phyloP scores from a whole-genome alignment of 345 rosid species.

The Gossypioides kirkii region DNA sequence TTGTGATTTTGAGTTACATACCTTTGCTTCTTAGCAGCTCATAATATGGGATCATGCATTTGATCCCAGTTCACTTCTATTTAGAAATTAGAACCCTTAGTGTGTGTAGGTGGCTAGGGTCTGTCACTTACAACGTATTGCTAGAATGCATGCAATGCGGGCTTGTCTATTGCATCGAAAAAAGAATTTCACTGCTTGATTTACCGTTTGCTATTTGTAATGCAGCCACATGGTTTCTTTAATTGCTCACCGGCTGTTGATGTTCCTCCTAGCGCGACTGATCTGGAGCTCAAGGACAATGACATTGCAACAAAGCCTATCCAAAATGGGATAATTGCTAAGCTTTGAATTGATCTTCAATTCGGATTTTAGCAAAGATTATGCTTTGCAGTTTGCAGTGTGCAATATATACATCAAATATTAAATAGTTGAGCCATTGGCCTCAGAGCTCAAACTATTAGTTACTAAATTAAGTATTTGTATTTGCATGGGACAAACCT shows the following conservation, averaged over 20 bases:
- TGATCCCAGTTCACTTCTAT: not conserved
- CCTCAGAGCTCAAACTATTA: not conserved
- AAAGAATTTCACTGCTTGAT: not conserved
- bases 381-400: not conserved
- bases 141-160: not conserved
- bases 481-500: not conserved
- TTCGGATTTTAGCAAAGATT: not conserved
- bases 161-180: not conserved
- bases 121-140: not conserved
- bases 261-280: constrained; percentile 54
- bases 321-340: constrained; percentile 37
- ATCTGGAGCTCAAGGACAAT: constrained; percentile 42
- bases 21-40: not conserved
- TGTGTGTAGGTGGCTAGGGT: not conserved
- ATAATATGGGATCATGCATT: not conserved
- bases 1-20: not conserved
- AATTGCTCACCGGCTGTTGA: constrained; percentile 64
- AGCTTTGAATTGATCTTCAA: constrained; percentile 32
- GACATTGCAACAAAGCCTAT: constrained; percentile 36
- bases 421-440: not conserved
- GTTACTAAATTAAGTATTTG: too few relatives aligned
- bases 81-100: not conserved
- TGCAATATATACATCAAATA: not conserved
- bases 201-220: not conserved
- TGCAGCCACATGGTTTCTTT: constrained; percentile 79